These are phyloP conservation scores for Leccinum imitatum DNA, from an alignment of 768 basidiomycete genomes.

Conservation along the genomic window DNA sequence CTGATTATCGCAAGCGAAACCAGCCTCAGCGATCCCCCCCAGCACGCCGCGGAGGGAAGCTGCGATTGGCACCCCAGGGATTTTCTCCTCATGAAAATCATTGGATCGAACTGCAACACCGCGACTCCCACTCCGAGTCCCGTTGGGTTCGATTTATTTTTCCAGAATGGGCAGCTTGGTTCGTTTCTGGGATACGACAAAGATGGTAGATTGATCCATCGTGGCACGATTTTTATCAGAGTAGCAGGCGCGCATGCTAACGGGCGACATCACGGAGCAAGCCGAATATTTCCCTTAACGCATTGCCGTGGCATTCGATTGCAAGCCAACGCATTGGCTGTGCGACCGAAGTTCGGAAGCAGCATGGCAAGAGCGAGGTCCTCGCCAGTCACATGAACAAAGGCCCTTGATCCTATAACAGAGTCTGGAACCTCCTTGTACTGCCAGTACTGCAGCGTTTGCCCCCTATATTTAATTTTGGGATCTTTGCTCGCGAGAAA, in stretches of 20 bases:
- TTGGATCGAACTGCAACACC: not conserved
- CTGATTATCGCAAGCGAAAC: not conserved
- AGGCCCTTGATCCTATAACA: too few relatives aligned
- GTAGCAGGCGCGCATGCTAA: constrained; percentile 16
- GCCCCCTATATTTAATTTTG: too few relatives aligned
- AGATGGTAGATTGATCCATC: not conserved
- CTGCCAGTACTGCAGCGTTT: not conserved
- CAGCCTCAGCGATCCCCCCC: too few relatives aligned
- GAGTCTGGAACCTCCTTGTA: too few relatives aligned
- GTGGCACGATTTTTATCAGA: not conserved
- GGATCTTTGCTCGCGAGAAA: not conserved
- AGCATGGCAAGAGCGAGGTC: constrained; percentile 2
- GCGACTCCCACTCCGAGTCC: not conserved
- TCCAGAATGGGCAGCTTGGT: constrained; percentile 1
- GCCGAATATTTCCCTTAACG: not conserved
- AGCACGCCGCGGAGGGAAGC: not conserved
- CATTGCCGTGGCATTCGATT: not conserved
- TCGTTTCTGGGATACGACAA: constrained; percentile 7
- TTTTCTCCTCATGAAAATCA: constrained; percentile 6
- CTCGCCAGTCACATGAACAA: not conserved
- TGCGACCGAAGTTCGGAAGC: constrained; percentile 1
- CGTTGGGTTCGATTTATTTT: constrained; percentile 6
- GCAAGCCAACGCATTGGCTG: not conserved
- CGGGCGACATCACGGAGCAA: not conserved
- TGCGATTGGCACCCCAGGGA: not conserved